Evolutionary conservation across 164 flowering plant genomes (phyloP), one percentile per base, ranked within the genome.

Genomic region (Santalum album): DNA sequence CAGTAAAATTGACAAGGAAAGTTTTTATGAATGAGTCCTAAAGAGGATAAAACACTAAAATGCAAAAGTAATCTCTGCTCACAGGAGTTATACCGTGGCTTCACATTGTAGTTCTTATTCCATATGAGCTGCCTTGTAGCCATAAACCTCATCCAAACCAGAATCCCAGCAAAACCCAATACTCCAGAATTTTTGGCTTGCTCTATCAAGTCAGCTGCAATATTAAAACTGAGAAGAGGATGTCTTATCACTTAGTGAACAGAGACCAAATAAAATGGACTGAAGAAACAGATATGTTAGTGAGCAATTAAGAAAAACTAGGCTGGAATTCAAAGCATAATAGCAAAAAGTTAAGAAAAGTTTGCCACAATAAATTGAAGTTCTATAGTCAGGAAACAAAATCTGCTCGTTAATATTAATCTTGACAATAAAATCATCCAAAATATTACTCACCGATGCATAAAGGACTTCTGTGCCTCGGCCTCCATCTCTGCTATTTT

Each of bases 101-200:
- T 92, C 59, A 92, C 96, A 64, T 89, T 89, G 82, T 92, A 92
- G 66, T 92, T 92, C 73, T 87, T 89, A 65, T 92, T 92, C 99
- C 99, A 92, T 59, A 81, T 81, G 55, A 92, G 86, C 77, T 92
- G 99, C 64, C 99, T 76, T 51, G 95, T 87, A 17, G 96, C 99
- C 97, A 92, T 89, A 69, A 87, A 92, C 63, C 99, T 80, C 99
- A 92, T 85, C 99, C 99, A 92, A 60, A 89, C 97, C 72, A 92
- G 72, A 62, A 92, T 78, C 45, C 87, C 99, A 23, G 97, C 99
- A 66, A 92, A 70, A 64, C 99, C 99, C 64, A 82, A 55, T 66
- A 78, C 82, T 52, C 96, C 97, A 68, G 81, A 63, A 58, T 73
- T 67, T 58, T 65, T 77, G 55, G 97, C 95, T 76, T 81, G 74